Evolutionary conservation across 345 rosid species (phyloP).

Genomic region (Salix udensis): DNA sequence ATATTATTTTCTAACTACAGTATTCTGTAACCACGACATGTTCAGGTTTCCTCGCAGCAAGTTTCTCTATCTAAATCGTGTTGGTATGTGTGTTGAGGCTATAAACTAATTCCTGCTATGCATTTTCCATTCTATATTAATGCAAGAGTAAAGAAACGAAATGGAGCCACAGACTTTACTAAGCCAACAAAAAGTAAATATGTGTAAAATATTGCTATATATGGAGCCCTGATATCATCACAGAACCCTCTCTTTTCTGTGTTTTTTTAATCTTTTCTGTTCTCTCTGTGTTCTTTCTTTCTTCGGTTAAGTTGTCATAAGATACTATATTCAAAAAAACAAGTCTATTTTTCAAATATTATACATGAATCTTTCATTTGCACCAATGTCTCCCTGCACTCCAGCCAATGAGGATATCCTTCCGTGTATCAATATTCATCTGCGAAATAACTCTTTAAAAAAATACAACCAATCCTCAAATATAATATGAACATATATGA

Average conservation of each 20-base stretch:
- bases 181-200: neutral
- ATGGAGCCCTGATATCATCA: conserved; percentile 4
- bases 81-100: neutral
- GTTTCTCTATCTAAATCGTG: neutral
- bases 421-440: neutral
- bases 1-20: too few relatives aligned
- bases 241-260: neutral
- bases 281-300: neutral
- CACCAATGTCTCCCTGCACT: too few relatives aligned
- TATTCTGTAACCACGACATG: neutral
- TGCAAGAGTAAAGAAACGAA: neutral
- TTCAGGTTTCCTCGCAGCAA: neutral
- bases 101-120: neutral
- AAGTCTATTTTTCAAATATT: neutral
- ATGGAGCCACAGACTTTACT: neutral
- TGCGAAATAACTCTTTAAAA: neutral
- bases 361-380: neutral
- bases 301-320: neutral
- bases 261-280: neutral
- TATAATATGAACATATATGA: too few relatives aligned
- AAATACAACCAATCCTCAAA: neutral
- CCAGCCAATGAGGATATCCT: neutral
- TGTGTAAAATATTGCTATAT: neutral
- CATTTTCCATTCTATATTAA: neutral
- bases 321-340: neutral